Conservation (phyloP, 2,329 filamentous ascomycete genomes). For the Pyrenophora teres region DNA sequence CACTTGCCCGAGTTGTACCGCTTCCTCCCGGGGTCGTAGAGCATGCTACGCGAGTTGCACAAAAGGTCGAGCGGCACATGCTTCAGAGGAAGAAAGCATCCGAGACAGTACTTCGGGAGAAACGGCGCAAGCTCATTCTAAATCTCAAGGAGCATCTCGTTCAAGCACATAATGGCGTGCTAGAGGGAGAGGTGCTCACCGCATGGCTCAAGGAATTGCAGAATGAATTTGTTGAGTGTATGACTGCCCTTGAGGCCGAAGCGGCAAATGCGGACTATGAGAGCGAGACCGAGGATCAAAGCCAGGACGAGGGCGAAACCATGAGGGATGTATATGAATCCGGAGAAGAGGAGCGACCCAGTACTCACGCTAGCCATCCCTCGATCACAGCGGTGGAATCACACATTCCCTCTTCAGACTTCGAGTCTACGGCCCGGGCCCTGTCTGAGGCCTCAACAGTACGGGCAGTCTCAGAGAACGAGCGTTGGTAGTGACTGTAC, state of each 20-base stretch:
- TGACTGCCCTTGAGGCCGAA: constrained; percentile 68
- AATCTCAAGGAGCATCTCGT: constrained; percentile 72
- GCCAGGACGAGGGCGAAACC: constrained; percentile 9
- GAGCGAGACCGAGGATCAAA: constrained; percentile 17
- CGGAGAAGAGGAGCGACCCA: constrained; percentile 18
- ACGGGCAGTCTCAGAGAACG: constrained; percentile 36
- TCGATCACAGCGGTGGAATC: constrained; percentile 33
- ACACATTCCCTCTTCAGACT: constrained; percentile 19
- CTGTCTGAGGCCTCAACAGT: constrained; percentile 28
- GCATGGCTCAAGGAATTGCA: constrained; percentile 71
- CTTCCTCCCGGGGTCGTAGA: constrained; percentile 71
- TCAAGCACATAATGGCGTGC: constrained; percentile 67
- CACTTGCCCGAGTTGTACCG: constrained; percentile 74
- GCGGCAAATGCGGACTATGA: constrained; percentile 20
- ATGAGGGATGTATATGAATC: constrained; percentile 16
- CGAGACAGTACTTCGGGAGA: constrained; percentile 61
- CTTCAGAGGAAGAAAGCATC: constrained; percentile 64
- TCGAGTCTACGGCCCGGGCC: constrained; percentile 17
- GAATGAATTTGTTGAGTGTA: constrained; percentile 72
- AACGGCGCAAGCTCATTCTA: constrained; percentile 74
- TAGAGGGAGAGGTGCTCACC: constrained; percentile 67
- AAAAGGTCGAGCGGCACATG: constrained; percentile 62
- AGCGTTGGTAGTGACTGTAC: constrained; percentile 8
- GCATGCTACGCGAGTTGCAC: constrained; percentile 69
- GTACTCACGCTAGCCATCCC: constrained; percentile 20